Evolutionary conservation across 148 eudicot genomes (phyloP), one percentile per base, ranked within the genome.

Genomic region (Chenopodium berlandieri): DNA sequence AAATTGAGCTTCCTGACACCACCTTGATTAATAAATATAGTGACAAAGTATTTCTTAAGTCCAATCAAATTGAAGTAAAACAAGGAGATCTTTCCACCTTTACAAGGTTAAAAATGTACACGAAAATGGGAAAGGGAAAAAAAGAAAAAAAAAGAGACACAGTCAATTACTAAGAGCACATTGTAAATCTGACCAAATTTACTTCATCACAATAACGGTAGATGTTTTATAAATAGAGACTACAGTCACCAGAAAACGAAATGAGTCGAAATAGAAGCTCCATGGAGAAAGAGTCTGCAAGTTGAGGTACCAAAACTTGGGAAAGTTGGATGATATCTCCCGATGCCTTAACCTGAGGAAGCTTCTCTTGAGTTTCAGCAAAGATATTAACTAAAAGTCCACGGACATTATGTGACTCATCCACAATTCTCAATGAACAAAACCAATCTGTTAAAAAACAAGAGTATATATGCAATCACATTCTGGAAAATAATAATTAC

Each of bases 311-410:
- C 91, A 68, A 69, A 76, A 95, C 90, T 19, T 83, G 91, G 78
- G 86, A 85, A 70, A 95, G 85, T 78, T 79, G 83, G 78, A 95
- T 85, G 30, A 95, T 90, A 79, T 95, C 97, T 32, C 97, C 99
- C 52, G 80, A 82, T 69, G 88, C 83, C 80, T 88, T 84, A 67
- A 94, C 87, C 46, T 71, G 85, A 30, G 99, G 97, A 79, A 95
- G 99, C 78, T 86, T 86, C 20, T 84, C 89, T 89, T 84, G 82
- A 67, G 83, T 85, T 86, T 86, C 91, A 82, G 87, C 92, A 85
- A 93, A 95, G 46, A 94, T 20, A 75, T 86, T 90, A 66, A 95
- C 89, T 32, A 86, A 66, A 77, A 95, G 84, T 69, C 97, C 95
- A 72, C 81, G 86, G 77, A 71, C 83, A 27, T 93, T 60, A 78